These are phyloP conservation scores for Chimonanthus praecox DNA, from an alignment of 164 flowering plant species.

Conservation along the genomic window DNA sequence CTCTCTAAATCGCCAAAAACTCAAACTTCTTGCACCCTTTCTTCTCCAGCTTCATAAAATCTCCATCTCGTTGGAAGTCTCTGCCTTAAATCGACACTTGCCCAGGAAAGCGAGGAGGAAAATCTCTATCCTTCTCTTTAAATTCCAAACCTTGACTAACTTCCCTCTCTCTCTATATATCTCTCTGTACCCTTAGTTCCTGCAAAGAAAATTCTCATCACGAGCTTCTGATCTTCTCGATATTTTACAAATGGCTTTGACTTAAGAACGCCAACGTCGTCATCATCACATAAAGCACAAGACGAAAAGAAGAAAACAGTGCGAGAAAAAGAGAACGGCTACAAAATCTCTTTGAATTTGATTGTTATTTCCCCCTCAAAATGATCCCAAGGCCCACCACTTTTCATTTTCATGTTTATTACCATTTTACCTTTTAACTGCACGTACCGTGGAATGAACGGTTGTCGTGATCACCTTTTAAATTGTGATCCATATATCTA, in stretches of 20 bases:
- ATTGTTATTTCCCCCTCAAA: too few relatives aligned
- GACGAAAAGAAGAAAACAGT: too few relatives aligned
- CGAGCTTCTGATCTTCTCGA: constrained; percentile 38
- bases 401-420: too few relatives aligned
- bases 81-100: background rate
- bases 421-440: too few relatives aligned
- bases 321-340: too few relatives aligned
- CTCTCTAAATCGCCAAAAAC: background rate
- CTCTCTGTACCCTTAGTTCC: constrained; percentile 4
- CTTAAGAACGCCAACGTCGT: constrained; percentile 19
- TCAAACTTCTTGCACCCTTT: background rate
- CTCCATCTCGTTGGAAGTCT: background rate
- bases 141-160: background rate
- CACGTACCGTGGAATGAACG: too few relatives aligned
- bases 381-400: too few relatives aligned
- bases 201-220: constrained; percentile 41
- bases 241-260: constrained; percentile 43
- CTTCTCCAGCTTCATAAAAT: background rate
- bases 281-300: too few relatives aligned
- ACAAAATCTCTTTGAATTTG: too few relatives aligned
- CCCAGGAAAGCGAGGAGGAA: constrained; percentile 2
- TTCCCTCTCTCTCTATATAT: background rate
- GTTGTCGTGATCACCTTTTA: too few relatives aligned
- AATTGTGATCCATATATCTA: too few relatives aligned
- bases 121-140: constrained; percentile 9